phyloP scores from a whole-genome alignment of 495 filamentous ascomycete species.

The Clohesyomyces aquaticus region DNA sequence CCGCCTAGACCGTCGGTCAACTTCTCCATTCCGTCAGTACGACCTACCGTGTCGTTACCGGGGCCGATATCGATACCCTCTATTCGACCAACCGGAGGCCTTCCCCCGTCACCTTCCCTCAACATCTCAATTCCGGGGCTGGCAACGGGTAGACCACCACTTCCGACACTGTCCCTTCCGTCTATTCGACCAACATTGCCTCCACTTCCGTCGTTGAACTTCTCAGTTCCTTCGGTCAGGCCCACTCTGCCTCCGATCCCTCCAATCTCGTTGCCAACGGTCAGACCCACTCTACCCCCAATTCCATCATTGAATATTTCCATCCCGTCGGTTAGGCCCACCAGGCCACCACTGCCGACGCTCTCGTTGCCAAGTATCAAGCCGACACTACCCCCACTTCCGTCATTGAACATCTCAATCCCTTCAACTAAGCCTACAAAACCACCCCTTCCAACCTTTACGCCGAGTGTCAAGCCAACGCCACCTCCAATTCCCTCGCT shows the following conservation, averaged over 20 bases:
- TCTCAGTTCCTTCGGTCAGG: background rate
- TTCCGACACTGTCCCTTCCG: background rate
- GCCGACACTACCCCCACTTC: background rate
- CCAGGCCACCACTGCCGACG: background rate
- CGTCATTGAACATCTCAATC: background rate
- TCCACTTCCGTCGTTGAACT: background rate
- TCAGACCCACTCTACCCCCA: background rate
- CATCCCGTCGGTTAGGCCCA: background rate
- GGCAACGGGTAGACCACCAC: background rate
- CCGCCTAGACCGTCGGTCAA: too few species aligned
- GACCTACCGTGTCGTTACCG: background rate
- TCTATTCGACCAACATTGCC: background rate
- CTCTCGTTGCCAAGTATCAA: background rate
- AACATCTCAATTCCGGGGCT: conserved; percentile 1
- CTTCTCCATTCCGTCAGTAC: background rate
- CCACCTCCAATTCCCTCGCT: conserved; percentile 1
- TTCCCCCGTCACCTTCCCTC: background rate
- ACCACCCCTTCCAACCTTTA: background rate
- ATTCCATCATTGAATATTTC: background rate
- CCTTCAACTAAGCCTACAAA: background rate
- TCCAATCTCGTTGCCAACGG: background rate
- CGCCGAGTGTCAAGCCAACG: background rate
- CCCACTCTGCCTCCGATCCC: background rate
- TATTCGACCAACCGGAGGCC: background rate
- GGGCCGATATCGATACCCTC: background rate